Evolutionary conservation across 495 filamentous ascomycete species (phyloP).

Genomic region (Penicillium maclennaniae): DNA sequence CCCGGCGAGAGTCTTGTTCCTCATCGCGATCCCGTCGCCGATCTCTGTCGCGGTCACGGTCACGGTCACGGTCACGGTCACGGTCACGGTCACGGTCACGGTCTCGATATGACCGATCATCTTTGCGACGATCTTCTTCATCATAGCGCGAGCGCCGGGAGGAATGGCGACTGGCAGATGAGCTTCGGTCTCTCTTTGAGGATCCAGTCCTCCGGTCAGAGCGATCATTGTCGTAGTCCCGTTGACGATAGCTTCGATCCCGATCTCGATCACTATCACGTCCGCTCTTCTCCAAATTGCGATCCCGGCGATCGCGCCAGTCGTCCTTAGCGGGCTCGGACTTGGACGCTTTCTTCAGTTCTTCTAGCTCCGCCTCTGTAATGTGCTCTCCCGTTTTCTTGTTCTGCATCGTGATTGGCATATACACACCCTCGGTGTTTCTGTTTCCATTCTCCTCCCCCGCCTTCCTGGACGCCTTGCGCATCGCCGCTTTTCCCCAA

Average conservation of each 20-base stretch:
- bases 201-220: constrained; percentile 29
- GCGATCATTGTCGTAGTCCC: constrained; percentile 31
- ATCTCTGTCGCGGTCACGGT: constrained; percentile 25
- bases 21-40: constrained; percentile 26
- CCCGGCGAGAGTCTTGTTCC: constrained; percentile 29
- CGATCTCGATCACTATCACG: constrained; percentile 34
- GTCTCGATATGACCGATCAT: constrained; percentile 33
- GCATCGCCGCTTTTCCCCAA: constrained; percentile 67
- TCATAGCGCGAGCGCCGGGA: constrained; percentile 33
- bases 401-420: constrained; percentile 63
- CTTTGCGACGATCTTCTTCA: constrained; percentile 27
- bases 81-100: constrained; percentile 26
- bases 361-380: constrained; percentile 58
- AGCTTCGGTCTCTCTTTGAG: constrained; percentile 36
- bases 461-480: constrained; percentile 48
- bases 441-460: constrained; percentile 33
- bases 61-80: constrained; percentile 29
- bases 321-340: constrained; percentile 38
- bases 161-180: constrained; percentile 30
- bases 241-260: constrained; percentile 24
- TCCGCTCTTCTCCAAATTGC: constrained; percentile 48
- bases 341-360: constrained; percentile 43
- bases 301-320: constrained; percentile 48
- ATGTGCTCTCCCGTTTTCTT: constrained; percentile 62
- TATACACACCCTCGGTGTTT: constrained; percentile 55